Evolutionary conservation across 805 yeast genomes (phyloP), one percentile per base, ranked within the genome.

Genomic region (Wickerhamiella spandovensis): DNA sequence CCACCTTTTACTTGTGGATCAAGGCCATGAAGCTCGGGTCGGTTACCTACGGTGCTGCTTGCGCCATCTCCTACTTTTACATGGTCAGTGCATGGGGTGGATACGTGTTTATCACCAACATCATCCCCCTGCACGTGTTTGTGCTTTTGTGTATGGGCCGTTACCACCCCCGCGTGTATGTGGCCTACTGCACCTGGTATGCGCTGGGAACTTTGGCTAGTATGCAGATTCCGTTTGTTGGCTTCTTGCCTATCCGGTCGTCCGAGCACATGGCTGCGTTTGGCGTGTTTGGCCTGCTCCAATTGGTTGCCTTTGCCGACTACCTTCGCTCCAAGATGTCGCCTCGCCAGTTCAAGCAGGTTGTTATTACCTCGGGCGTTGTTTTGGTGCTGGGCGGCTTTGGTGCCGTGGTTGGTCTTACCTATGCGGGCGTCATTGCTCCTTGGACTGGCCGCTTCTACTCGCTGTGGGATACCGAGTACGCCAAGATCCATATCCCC

Each of bases 11-110:
- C 73, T 75, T 87, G 53, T 92, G 99, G 99, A 83, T 92, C 68
- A 89, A 88, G 70, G 82, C 96, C 12, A 77, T 86, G 67, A 90
- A 90, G 67, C 72, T 83, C 39, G 99, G 98, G 44, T 85, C 95
- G 1, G 80, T 89, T 17, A 75, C 85, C 57, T 86, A 81, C 73
- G 92, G 87, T 10, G 73, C 90, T 2, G 70, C 83, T 58, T 80
- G 97, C 25, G 95, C 98, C 1, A 64, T 87, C 32, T 83, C 81
- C 60, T 92, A 94, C 72, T 92, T 94, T 69, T 92, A 92, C 74
- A 92, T 92, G 99, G 99, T 92, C 48, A 81, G 95, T 46, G 98
- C 99, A 12, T 89, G 99, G 97, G 99, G 99, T 73, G 99, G 99
- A 24, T 92, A 92, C 65, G 99, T 94, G 48, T 92, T 92, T 73